Evolutionary conservation across 257 asterid genomes (phyloP), one percentile per base, ranked within the genome.

Genomic region (Petrea volubilis): DNA sequence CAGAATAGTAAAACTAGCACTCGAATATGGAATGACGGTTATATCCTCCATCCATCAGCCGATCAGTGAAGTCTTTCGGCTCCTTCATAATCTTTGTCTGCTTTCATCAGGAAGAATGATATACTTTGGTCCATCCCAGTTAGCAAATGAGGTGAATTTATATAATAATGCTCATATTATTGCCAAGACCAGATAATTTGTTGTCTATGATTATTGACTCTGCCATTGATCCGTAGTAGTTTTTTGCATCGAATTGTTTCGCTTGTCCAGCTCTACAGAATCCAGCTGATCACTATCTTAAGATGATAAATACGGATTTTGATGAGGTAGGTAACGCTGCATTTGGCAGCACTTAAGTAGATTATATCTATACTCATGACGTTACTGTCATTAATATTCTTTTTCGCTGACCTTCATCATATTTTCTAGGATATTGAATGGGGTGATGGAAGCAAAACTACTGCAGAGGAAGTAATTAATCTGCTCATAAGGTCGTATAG

Each of bases 251-350:
- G 59, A 87, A 81, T 73, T 85, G 85, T n/a, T 81, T 80, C 38
- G 52, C 81, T 27, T 82, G 87, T 41, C 84, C 87, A 28, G 44
- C 70, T 52, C 69, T 63, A 71, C 82, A 77, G 24, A 87, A 87
- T 60, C 90, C 87, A 0, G 85, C 86, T 5, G 90, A 87, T 73
- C 90, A 85, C 71, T 87, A 79, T 75, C 86, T 87, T 51, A 78
- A 75, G 38, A 74, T 75, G 68, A 80, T 84, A 36, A 87, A 87
- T 44, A 79, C 81, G 1, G 90, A 87, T 70, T 87, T 87, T 66
- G 63, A 78, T 20, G 88, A 82, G 88, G 93, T 87, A 46, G 0
- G 15, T 29, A 10, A 28, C 27, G 27, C 17, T 46, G 7, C 1
- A 20, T 47, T 17, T 61, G 3, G 34, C 17, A 21, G 20, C 40